phyloP scores from a whole-genome alignment of 345 rosid species.

The Dipteronia dyeriana region DNA sequence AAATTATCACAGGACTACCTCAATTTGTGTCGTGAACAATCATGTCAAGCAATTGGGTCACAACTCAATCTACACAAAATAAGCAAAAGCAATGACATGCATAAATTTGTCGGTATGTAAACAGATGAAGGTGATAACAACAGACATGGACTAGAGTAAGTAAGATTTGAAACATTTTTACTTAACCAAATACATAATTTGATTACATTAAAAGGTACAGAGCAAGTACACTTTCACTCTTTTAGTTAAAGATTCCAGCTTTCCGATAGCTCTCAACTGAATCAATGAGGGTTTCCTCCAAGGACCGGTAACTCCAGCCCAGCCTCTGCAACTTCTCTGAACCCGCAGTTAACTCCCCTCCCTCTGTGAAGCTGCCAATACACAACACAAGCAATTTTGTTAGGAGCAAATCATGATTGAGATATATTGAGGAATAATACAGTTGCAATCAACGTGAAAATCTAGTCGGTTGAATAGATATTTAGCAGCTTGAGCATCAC shows the following conservation, averaged over 20 bases:
- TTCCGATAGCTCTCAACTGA: constrained; percentile 52
- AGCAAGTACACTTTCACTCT: neutral
- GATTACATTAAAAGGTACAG: no score
- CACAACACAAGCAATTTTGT: neutral
- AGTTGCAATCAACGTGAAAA: constrained; percentile 25
- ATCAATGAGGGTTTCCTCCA: constrained; percentile 64
- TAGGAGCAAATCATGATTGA: neutral
- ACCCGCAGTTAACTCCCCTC: neutral
- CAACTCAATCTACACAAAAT: no score
- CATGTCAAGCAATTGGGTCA: no score
- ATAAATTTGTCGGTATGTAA: no score
- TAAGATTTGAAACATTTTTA: no score
- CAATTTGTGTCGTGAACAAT: no score
- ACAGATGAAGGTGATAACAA: no score
- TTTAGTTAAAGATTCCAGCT: constrained; percentile 45
- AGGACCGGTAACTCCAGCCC: constrained; percentile 58
- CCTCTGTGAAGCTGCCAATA: constrained; percentile 7
- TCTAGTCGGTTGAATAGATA: neutral
- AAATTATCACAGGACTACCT: no score
- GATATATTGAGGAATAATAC: no score
- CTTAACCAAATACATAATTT: no score
- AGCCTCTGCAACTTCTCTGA: constrained; percentile 52
- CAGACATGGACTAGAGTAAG: no score
- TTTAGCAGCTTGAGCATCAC: constrained; percentile 28
- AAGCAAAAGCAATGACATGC: no score